Base-by-base conservation (phyloP, 2,329 filamentous ascomycete species). In the Aspergillus ustus region DNA sequence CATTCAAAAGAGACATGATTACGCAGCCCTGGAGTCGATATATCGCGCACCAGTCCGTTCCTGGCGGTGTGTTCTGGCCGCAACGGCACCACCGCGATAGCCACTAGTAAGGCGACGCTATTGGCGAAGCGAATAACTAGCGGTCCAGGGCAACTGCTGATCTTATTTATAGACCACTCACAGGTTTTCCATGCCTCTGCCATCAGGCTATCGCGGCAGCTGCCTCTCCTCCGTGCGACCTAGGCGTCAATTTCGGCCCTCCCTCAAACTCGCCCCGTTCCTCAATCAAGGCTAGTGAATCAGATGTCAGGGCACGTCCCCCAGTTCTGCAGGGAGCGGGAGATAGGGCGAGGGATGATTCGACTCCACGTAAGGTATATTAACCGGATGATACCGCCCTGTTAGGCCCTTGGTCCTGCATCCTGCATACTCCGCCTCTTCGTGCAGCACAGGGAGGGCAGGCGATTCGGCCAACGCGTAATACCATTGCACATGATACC, bases 401-500 rank as follows among this genome's bases (percentile, higher is more conserved):
- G 40, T 56, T 45, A 53, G 57, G 34, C 52, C 48, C 44, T 43
- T 37, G 45, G 52, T 59, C 37, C 64, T 66, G 62, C 65, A 59
- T 53, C 60, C 64, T 65, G 64, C 64, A 59, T 51, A 64, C 60
- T 66, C 63, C 58, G 60, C 60, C 64, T 57, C 53, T 59, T 60
- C 55, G 62, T 62, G 54, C 63, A 44, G 61, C 64, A 61, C 59
- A 61, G 45, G 48, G 58, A 59, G 52, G 57, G 52, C 56, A 56
- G 52, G 52, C 58, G 60, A 56, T 52, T 63, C 57, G 58, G 53
- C 50, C 59, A 68, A 68, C 68, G 62, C 67, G 68, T 70, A 67
- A 69, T 63, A 68, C 64, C 61, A 63, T 69, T 63, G 58, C 52
- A 61, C 50, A 54, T 60, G 53, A 61, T 58, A 49, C 54, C 50